Percentiles rank a stretch among this genome's conserved stretches.
These are phyloP conservation scores for Cryptococcus amylolentus DNA, from an alignment of 1,284 basidiomycete genomes.

Conservation along the genomic window DNA sequence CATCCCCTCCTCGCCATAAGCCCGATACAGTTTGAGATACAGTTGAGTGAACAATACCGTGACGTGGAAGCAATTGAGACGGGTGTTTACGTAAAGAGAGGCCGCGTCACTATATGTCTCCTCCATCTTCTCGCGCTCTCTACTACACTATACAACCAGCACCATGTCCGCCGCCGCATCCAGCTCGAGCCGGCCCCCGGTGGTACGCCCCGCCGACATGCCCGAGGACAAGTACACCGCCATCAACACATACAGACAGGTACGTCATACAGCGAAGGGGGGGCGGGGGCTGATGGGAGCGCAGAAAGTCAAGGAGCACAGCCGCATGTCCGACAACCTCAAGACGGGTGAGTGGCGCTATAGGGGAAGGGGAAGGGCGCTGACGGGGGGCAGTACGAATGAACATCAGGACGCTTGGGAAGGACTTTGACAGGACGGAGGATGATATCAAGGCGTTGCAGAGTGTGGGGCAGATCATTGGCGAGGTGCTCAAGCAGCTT, in stretches of 20 bases:
- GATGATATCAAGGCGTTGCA: conserved; percentile 99
- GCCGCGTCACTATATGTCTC: neutral
- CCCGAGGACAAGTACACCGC: conserved; percentile 48
- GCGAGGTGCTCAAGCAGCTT: conserved; percentile 97
- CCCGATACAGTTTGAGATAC: no score
- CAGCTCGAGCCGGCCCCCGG: conserved; percentile 26
- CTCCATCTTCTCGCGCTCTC: neutral
- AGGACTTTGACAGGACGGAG: conserved; percentile 91
- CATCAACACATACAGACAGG: conserved; percentile 49
- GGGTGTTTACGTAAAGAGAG: neutral
- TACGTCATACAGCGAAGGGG: conserved; percentile 17
- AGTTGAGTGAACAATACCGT: no score
- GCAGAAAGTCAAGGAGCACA: conserved; percentile 88
- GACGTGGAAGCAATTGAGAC: no score
- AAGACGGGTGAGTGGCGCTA: conserved; percentile 67
- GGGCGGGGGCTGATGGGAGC: neutral
- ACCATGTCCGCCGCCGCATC: conserved; percentile 29
- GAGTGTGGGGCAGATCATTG: conserved; percentile 98
- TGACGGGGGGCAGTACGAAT: conserved; percentile 34
- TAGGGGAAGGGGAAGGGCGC: no score
- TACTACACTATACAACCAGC: conserved; percentile 5
- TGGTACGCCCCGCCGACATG: conserved; percentile 32
- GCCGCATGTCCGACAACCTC: conserved; percentile 72
- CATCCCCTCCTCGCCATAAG: no score
- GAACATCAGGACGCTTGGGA: conserved; percentile 74